Evolutionary conservation across 1,284 basidiomycete genomes (phyloP), one percentile per base, ranked within the genome.

Genomic region (Ceraceosorus bombacis): DNA sequence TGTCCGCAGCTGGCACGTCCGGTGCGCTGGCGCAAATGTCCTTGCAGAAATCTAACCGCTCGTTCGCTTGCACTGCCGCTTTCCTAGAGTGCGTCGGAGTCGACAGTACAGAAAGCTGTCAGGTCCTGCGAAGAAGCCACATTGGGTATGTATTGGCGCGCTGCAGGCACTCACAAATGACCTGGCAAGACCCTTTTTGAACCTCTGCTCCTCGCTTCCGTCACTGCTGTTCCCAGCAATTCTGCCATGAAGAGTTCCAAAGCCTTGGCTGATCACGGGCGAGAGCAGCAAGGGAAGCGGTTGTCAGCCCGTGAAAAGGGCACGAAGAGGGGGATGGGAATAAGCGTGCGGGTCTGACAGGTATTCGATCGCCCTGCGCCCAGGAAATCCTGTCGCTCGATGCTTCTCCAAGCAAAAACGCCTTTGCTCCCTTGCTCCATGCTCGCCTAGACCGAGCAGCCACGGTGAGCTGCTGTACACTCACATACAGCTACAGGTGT

Each of bases 401-500:
- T 9, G 39, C 43, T 13, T 27, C 50, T 43, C n/a, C 55, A 51
- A 5, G 9, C 3, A 13, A 12, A 27, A 2, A 12, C 12, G 2
- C 12, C 17, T 49, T 53, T 53, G 51, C 17, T 49, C n/a, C 2
- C 6, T 54, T 13, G 15, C 3, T 49, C 46, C 15, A n/a, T 49
- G 46, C 15, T 49, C 15, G n/a, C n/a, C 46, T 3, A n/a, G n/a
- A n/a, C 46, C 46, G 46, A 55, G 53, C n/a, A 41, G 6, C 9
- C 5, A 27, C 27, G 27, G 27, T 1, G 1, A 27, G 27, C 27
- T 27, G 27, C 27, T 27, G 27, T 27, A 27, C 27, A 85, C 90
- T 79, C 76, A 97, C 95, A 98, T 71, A 98, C 95, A 65, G 96
- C 89, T 61, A 98, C 85, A 0, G 95, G 95, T 5, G 94, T 96